Conservation (phyloP, 2,329 filamentous ascomycete genomes). For the Decorospora gaudefroyi region DNA sequence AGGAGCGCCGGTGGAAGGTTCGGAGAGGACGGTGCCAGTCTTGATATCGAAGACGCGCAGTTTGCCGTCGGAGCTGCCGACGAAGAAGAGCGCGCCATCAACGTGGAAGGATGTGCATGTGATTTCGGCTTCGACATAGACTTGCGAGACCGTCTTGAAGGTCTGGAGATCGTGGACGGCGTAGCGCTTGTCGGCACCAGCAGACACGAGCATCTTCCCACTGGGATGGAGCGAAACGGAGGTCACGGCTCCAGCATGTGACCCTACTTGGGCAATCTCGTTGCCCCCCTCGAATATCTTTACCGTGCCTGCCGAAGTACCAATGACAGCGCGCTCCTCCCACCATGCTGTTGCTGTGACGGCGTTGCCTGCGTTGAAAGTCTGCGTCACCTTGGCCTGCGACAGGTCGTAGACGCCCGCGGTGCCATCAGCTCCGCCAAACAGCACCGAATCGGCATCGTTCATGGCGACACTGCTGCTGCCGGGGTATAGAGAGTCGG, state of each 20-base stretch:
- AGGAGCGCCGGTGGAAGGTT: conserved; percentile 67
- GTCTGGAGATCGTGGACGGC: conserved; percentile 80
- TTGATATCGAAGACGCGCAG: conserved; percentile 90
- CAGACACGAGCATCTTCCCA: conserved; percentile 80
- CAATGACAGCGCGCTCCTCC: conserved; percentile 70
- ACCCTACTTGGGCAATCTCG: conserved; percentile 71
- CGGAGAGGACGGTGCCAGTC: conserved; percentile 74
- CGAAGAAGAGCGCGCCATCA: conserved; percentile 91
- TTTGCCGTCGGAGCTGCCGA: conserved; percentile 76
- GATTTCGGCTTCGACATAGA: conserved; percentile 77
- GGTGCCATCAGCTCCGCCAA: conserved; percentile 75
- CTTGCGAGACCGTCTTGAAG: conserved; percentile 72
- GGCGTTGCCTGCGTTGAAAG: conserved; percentile 65
- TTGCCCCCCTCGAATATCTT: conserved; percentile 76
- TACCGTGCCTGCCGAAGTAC: conserved; percentile 74
- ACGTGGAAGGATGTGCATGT: conserved; percentile 87
- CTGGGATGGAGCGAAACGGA: conserved; percentile 81
- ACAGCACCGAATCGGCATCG: conserved; percentile 66
- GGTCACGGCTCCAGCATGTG: conserved; percentile 81
- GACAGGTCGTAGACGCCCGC: conserved; percentile 79
- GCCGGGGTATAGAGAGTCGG: conserved; percentile 64
- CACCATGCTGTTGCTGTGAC: conserved; percentile 70
- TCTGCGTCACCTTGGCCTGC: conserved; percentile 73
- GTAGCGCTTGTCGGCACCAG: conserved; percentile 90
- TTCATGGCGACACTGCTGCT: conserved; percentile 63